Evolutionary conservation across 176 grass and related monocot species (phyloP), one percentile per base, ranked within the genome.

Genomic region (Cenchrus fungigraminus): DNA sequence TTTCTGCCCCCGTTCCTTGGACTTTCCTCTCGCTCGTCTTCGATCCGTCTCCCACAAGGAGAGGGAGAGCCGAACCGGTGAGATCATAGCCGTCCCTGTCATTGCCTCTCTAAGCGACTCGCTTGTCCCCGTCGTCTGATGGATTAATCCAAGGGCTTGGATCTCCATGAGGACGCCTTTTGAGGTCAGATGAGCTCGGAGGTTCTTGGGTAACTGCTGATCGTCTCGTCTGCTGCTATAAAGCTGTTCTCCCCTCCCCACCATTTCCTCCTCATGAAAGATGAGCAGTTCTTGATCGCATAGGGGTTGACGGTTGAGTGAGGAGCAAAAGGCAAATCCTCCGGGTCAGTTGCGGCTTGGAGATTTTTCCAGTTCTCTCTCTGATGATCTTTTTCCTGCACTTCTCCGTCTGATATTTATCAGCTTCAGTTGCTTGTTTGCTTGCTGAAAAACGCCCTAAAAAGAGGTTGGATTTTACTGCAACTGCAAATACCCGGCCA

Each of bases 51-150:
- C 43, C 46, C 4, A 8, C 9, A n/a, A 52, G 57, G 17, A 65
- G 50, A 13, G 6, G 46, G 37, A 12, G 37, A 40, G 37, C 37
- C 37, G 3, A 40, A 40, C 37, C 37, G 37, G 37, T 40, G 37
- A 40, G 67, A n/a, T 49, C 3, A 56, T 65, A 52, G 71, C 87
- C 0, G 88, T 85, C 82, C 60, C 82, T 34, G 6, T 89, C 77
- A 71, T 31, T 32, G 0, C 52, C 64, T 54, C 52, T 78, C 85
- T 76, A 68, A 76, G 85, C 71, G 7, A 40, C 49, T 82, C 5
- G 1, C 46, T 85, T 85, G 87, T 85, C 46, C 62, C 16, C 31
- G 31, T 56, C n/a, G 63, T 71, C 52, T 34, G 44, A 32, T 34
- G 55, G 78, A 77, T 81, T 58, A 54, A 55, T 54, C 78, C 82